Percentiles rank a stretch among this genome's conserved stretches.
Evolutionary conservation across 1,284 basidiomycete species (phyloP).

Genomic region (Tylopilus sp.): DNA sequence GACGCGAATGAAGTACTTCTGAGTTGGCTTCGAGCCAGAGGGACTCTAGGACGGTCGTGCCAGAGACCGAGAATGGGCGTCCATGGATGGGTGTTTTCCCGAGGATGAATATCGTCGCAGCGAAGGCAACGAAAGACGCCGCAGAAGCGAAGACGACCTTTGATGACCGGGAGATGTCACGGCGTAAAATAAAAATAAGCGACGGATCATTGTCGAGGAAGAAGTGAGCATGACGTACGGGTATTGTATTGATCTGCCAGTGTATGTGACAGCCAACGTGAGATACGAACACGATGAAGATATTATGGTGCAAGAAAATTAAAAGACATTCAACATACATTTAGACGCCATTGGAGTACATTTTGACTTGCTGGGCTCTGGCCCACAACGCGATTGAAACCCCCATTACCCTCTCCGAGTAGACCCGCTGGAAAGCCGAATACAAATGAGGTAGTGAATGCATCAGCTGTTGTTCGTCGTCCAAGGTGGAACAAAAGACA

Average conservation of each 20-base stretch:
- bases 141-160: background rate
- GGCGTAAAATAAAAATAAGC: background rate
- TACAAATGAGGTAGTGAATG: background rate
- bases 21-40: constrained; percentile 1
- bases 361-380: background rate
- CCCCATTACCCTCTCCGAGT: background rate
- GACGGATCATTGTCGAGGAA: background rate
- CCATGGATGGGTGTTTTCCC: background rate
- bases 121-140: background rate
- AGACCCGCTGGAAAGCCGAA: background rate
- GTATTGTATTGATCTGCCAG: background rate
- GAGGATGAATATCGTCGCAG: background rate
- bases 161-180: too few relatives aligned
- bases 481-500: background rate
- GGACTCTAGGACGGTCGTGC: background rate
- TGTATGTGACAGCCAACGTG: too few relatives aligned
- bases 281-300: background rate
- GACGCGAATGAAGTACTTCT: background rate
- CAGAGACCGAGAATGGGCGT: background rate
- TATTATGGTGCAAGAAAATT: background rate
- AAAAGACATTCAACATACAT: background rate
- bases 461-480: background rate
- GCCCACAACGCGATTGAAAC: background rate
- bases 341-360: background rate
- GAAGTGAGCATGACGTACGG: background rate